Evolutionary conservation across 2,329 filamentous ascomycete genomes (phyloP), one percentile per base, ranked within the genome.

Genomic region (Aspergillus brasiliensis): DNA sequence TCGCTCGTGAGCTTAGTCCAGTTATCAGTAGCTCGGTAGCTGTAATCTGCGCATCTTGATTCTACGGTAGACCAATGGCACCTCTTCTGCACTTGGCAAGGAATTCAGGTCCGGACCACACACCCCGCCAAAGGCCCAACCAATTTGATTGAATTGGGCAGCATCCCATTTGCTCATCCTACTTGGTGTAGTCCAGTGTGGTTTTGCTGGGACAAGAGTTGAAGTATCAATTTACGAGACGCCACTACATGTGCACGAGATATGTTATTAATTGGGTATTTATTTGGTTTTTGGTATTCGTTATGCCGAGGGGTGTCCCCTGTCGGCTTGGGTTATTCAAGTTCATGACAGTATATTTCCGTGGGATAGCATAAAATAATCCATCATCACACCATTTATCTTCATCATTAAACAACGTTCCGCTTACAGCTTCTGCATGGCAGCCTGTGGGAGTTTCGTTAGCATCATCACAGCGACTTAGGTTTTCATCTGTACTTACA

Each of bases 361-460:
- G 68, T 58, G 64, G 55, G 51, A 66, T 65, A 72, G 72, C 73
- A 70, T 75, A 67, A 74, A 69, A 68, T 62, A 66, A 64, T 74
- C 71, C 71, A 64, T 75, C 74, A 70, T 75, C 70, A 71, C 67
- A 68, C 28, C 28, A 31, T 31, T 31, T 71, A 61, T 61, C 67
- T 63, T 31, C 66, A 70, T 72, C 70, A 67, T 70, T 68, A 67
- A 69, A 71, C 64, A 65, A 64, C 66, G 66, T 71, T 58, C 65
- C 66, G 68, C 69, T 87, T 92, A 97, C 82, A 94, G 83, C 86
- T 96, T 96, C 85, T 92, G 88, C 92, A 96, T 96, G 77, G 91
- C 91, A 80, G 82, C 81, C 81, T 81, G 48, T 25, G 60, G 59
- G 40, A 21, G 31, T 46, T 15, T 10, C 15, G 44, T 69, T 63